phyloP scores from a whole-genome alignment of 306 rosid species.

The Trifolium dubium region DNA sequence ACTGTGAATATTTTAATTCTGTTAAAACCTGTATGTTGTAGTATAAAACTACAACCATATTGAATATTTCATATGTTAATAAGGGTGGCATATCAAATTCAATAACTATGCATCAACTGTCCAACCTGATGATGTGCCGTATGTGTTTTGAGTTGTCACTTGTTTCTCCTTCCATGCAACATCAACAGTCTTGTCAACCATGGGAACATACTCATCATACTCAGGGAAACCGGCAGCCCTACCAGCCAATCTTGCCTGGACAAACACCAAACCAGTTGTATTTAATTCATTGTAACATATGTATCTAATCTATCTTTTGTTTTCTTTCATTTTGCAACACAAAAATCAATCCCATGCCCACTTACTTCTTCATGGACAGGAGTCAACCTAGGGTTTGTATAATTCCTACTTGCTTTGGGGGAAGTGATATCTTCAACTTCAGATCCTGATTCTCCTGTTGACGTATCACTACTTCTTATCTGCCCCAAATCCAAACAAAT shows the following conservation, averaged over 20 bases:
- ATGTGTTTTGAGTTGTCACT: slow-evolving; percentile 41
- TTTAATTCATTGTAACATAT: slow-evolving; percentile 16
- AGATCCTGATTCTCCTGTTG: slow-evolving; percentile 91
- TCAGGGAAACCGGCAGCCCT: slow-evolving; percentile 54
- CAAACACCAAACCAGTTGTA: slow-evolving; percentile 43
- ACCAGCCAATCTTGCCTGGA: slow-evolving; percentile 67
- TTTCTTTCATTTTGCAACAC: slow-evolving; percentile 28
- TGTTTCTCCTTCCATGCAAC: slow-evolving; percentile 59
- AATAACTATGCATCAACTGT: slow-evolving; percentile 36
- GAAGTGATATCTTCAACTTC: slow-evolving; percentile 89
- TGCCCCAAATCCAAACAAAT: slow-evolving; percentile 45
- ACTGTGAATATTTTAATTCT: background rate
- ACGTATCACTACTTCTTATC: slow-evolving; percentile 85
- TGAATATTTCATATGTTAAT: slow-evolving; percentile 26
- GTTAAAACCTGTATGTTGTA: background rate
- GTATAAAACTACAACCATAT: slow-evolving; percentile 14
- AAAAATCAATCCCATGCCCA: slow-evolving; percentile 32
- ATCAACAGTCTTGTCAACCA: slow-evolving; percentile 89
- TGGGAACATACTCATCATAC: slow-evolving; percentile 76
- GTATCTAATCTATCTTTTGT: slow-evolving; percentile 3
- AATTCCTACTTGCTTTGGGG: slow-evolving; percentile 68
- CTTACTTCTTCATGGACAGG: slow-evolving; percentile 91
- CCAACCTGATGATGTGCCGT: slow-evolving; percentile 58
- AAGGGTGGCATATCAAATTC: slow-evolving; percentile 36
- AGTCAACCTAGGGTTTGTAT: slow-evolving; percentile 66